phyloP scores from a whole-genome alignment of 129 eudicot genomes.

The Tagetes patula region DNA sequence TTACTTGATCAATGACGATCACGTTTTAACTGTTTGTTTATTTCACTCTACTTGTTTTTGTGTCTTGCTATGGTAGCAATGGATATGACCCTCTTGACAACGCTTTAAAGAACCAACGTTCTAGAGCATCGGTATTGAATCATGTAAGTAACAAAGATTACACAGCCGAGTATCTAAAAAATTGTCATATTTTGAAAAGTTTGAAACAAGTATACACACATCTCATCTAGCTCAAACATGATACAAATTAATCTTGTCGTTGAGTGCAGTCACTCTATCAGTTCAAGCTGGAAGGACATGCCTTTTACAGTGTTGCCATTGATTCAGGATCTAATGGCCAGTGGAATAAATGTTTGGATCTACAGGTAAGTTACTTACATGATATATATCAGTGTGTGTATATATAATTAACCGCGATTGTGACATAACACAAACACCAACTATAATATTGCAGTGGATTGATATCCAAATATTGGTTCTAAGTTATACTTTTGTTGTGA shows the following conservation, averaged over 20 bases:
- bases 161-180: not conserved
- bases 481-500: not conserved
- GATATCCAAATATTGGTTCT: not conserved
- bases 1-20: not conserved
- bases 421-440: no score
- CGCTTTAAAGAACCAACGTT: not conserved
- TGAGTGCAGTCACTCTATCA: not conserved
- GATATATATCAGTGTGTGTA: not conserved
- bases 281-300: not conserved
- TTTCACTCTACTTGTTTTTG: slow-evolving; percentile 1
- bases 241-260: not conserved
- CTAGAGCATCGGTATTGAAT: not conserved
- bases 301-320: slow-evolving; percentile 2
- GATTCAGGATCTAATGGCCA: slow-evolving; percentile 1
- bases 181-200: not conserved
- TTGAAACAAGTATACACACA: not conserved
- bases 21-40: not conserved
- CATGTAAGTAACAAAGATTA: not conserved
- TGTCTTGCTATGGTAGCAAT: not conserved
- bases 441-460: not conserved
- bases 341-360: not conserved
- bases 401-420: not conserved
- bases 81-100: slow-evolving; percentile 6
- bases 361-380: not conserved
- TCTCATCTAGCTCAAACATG: not conserved